A percentile compares a stretch with the other conserved stretches of the same genome.
Conservation (phyloP, 2,329 filamentous ascomycete species). For the Fusarium sulawesiense region DNA sequence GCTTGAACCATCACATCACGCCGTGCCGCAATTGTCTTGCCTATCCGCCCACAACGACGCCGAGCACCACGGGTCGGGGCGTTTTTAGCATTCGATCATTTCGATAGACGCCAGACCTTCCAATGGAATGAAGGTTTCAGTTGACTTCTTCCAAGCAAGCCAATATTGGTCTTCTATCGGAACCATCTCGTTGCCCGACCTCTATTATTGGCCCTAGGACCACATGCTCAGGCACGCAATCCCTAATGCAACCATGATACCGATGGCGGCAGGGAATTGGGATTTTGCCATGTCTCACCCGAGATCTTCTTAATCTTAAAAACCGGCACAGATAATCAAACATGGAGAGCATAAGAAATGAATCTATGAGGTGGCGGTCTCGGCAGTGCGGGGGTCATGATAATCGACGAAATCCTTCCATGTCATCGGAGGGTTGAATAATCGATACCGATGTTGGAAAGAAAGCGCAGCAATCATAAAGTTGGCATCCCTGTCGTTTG, state of each 20-base stretch:
- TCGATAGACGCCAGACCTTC: constrained; percentile 18
- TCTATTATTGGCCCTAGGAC: neutral
- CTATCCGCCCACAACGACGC: constrained; percentile 28
- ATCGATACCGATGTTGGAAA: neutral
- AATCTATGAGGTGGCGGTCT: constrained; percentile 24
- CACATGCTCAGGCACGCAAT: neutral
- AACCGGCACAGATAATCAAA: constrained; percentile 10
- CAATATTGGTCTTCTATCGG: neutral
- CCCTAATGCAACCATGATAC: constrained; percentile 7
- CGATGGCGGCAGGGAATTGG: constrained; percentile 4
- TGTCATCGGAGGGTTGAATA: neutral
- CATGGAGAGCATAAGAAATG: constrained; percentile 7
- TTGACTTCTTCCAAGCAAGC: constrained; percentile 19
- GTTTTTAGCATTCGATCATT: constrained; percentile 33
- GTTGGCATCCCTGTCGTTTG: neutral
- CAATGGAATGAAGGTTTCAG: constrained; percentile 15
- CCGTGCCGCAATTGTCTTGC: constrained; percentile 21
- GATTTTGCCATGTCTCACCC: constrained; percentile 17
- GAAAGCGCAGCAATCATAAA: neutral
- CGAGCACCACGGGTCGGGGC: constrained; percentile 38
- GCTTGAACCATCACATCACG: constrained; percentile 41
- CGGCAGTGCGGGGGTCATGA: constrained; percentile 22
- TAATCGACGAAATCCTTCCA: constrained; percentile 15
- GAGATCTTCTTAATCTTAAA: constrained; percentile 16
- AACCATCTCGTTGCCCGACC: neutral